Percentiles rank a stretch among this genome's conserved stretches.
phyloP scores from a whole-genome alignment of 1,284 basidiomycete species.

The Exobasidium cylindrosporum region DNA sequence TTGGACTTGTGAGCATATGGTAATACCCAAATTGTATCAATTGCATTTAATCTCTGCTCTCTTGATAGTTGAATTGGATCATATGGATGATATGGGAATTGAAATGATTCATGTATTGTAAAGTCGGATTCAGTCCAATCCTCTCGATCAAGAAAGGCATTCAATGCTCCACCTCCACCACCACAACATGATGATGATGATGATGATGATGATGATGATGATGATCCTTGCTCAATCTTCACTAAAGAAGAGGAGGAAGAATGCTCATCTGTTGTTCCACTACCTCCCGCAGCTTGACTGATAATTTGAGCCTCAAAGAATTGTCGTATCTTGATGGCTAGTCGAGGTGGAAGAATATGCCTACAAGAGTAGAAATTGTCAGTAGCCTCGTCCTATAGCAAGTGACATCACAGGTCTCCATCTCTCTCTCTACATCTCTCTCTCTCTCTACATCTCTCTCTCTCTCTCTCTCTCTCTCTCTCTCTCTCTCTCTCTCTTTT shows the following conservation, averaged over 20 bases:
- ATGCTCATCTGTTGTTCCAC: no score
- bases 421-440: no score
- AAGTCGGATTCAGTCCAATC: neutral
- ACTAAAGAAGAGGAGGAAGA: no score
- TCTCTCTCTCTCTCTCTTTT: no score
- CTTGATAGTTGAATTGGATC: neutral
- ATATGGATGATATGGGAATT: conserved; percentile 10
- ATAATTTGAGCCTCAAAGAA: conserved; percentile 12
- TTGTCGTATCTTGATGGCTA: conserved; percentile 12
- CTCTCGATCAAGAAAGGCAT: neutral
- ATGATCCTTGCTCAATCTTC: no score
- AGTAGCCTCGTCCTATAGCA: conserved; percentile 1
- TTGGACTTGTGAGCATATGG: conserved; percentile 17
- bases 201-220: no score
- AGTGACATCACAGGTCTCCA: no score
- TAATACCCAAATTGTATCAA: conserved; percentile 9
- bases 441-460: no score
- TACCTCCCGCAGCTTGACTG: neutral
- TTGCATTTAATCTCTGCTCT: conserved; percentile 1
- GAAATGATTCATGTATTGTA: conserved; percentile 3
- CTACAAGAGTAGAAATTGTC: conserved; percentile 3
- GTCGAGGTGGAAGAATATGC: conserved; percentile 12
- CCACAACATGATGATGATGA: neutral
- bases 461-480: no score
- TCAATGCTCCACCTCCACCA: no score